A percentile compares a stretch with the other conserved stretches of the same genome.
Evolutionary conservation across 768 basidiomycete species (phyloP).

Genomic region (Russula olivacea): DNA sequence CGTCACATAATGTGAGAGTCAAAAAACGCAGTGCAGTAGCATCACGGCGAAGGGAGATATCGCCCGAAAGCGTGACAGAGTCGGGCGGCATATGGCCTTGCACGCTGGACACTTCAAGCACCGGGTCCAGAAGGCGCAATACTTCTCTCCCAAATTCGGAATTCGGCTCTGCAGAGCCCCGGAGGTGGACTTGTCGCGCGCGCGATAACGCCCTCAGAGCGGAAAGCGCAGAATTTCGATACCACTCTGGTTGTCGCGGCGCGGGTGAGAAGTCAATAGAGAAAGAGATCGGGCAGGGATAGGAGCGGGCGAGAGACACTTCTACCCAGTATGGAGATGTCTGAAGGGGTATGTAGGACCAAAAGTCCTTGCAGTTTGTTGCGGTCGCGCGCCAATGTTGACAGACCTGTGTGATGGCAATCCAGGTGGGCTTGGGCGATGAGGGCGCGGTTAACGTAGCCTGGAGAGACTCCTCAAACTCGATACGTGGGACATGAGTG

Average conservation of each 20-base stretch:
- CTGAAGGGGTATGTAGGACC: conserved; percentile 9
- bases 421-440: neutral
- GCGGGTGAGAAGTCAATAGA: neutral
- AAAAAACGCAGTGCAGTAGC: neutral
- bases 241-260: neutral
- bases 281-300: conserved; percentile 6
- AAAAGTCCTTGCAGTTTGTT: conserved; percentile 5
- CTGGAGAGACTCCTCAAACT: conserved; percentile 11
- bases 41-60: neutral
- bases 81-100: neutral
- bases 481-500: conserved; percentile 9
- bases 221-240: neutral
- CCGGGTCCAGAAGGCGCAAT: neutral
- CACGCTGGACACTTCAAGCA: neutral
- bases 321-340: conserved; percentile 6
- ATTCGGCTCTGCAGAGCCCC: neutral
- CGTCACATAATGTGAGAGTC: neutral
- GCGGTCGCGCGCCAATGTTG: conserved; percentile 1
- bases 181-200: conserved; percentile 6
- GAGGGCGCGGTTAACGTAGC: too few relatives aligned
- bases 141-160: neutral
- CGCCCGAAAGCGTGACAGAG: neutral
- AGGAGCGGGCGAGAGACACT: neutral
- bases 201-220: conserved; percentile 6
- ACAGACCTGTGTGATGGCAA: conserved; percentile 5